These are phyloP conservation scores for Ganoderma leucocontextum DNA, from an alignment of 1,284 basidiomycete genomes.

Conservation along the genomic window DNA sequence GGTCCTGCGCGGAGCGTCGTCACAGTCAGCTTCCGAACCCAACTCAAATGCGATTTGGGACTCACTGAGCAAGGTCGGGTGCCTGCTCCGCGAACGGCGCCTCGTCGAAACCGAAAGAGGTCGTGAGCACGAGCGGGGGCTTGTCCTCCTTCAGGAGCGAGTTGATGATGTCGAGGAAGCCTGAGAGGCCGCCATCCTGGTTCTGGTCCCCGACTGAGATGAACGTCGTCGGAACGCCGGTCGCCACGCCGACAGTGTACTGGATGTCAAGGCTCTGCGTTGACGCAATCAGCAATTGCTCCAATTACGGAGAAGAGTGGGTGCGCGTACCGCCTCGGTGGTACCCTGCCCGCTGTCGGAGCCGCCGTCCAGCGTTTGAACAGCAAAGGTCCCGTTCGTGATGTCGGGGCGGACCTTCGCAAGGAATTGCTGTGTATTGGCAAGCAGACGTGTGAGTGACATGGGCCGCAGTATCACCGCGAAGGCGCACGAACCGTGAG, in stretches of 20 bases:
- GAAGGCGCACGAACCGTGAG: conserved; percentile 44
- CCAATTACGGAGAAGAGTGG: not conserved
- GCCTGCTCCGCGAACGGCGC: conserved; percentile 38
- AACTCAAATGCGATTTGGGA: conserved; percentile 24
- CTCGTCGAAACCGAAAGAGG: conserved; percentile 64
- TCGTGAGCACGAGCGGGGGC: conserved; percentile 45
- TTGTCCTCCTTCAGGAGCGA: conserved; percentile 38
- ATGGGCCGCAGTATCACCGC: not conserved
- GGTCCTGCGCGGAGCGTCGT: conserved; percentile 20
- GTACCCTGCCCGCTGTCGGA: conserved; percentile 41
- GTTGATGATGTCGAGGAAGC: conserved; percentile 45
- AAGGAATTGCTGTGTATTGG: conserved; percentile 55
- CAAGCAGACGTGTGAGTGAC: not conserved
- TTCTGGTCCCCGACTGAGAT: conserved; percentile 32
- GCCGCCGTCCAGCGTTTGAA: conserved; percentile 34
- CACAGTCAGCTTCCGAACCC: not conserved
- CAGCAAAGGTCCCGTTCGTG: conserved; percentile 33
- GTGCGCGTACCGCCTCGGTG: conserved; percentile 33
- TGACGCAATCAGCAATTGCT: not conserved
- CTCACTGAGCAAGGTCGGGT: conserved; percentile 62
- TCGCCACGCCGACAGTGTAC: conserved; percentile 71
- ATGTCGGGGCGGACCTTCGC: conserved; percentile 58
- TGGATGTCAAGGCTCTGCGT: conserved; percentile 64
- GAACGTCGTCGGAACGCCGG: conserved; percentile 45
- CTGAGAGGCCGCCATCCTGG: conserved; percentile 35